A percentile compares a stretch with the other conserved stretches of the same genome.
These are phyloP conservation scores for Cruciata laevipes DNA, from an alignment of 257 asterid genomes.

Conservation along the genomic window DNA sequence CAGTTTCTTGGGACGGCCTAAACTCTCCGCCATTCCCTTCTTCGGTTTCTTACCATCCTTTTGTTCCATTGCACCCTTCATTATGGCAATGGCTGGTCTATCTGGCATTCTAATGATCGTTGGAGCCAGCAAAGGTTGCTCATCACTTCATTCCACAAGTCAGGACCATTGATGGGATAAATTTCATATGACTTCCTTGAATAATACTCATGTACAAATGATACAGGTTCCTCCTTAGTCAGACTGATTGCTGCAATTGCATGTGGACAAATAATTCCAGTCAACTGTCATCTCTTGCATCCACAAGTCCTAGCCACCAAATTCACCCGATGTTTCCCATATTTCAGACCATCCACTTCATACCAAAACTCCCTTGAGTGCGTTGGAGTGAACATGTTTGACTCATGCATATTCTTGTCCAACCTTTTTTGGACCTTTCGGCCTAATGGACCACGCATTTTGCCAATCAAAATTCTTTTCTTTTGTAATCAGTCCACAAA, in stretches of 20 bases:
- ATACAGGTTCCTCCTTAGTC: not conserved
- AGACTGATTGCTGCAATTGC: not conserved
- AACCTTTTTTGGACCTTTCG: not conserved
- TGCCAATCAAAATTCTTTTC: not conserved
- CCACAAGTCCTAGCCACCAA: not conserved
- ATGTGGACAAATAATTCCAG: conserved; percentile 2
- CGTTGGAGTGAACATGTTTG: not conserved
- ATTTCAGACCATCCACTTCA: not conserved
- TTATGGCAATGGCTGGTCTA: too few relatives aligned
- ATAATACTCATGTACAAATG: not conserved
- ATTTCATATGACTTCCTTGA: not conserved
- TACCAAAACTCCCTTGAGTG: not conserved
- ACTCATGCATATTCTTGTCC: not conserved
- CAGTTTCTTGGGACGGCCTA: too few relatives aligned
- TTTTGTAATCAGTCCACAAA: not conserved
- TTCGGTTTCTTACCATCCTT: too few relatives aligned
- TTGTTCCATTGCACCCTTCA: too few relatives aligned
- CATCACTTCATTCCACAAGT: not conserved
- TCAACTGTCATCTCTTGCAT: conserved; percentile 5
- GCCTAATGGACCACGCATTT: not conserved
- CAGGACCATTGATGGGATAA: conserved; percentile 3
- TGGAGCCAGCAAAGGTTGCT: too few relatives aligned
- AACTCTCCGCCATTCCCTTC: too few relatives aligned
- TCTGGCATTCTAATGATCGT: too few relatives aligned
- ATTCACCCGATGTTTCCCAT: not conserved